Conservation (phyloP, 2,329 filamentous ascomycete species). For the Verticillium isaacii region DNA sequence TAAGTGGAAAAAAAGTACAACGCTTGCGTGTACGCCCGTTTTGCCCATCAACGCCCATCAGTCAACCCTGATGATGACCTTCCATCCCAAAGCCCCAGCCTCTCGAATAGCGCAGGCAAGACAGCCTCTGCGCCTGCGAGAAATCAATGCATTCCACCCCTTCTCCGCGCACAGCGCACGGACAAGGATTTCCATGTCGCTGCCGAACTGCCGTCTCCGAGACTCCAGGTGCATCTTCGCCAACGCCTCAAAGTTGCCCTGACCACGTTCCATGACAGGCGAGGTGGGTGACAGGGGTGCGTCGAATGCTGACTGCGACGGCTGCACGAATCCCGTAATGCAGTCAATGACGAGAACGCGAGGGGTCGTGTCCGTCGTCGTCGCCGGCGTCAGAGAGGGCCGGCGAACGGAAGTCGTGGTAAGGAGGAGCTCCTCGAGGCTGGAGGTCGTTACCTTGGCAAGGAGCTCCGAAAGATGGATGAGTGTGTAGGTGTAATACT, state of each 20-base stretch:
- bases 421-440: slow-evolving; percentile 41
- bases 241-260: slow-evolving; percentile 34
- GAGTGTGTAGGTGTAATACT: slow-evolving; percentile 55
- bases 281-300: slow-evolving; percentile 35
- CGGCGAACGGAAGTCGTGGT: slow-evolving; percentile 25
- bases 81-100: slow-evolving; percentile 65
- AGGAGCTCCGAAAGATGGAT: slow-evolving; percentile 56
- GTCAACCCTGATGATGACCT: slow-evolving; percentile 59
- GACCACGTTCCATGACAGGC: slow-evolving; percentile 35
- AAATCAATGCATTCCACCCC: slow-evolving; percentile 70
- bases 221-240: slow-evolving; percentile 53
- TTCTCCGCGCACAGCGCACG: slow-evolving; percentile 69
- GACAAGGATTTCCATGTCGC: slow-evolving; percentile 65
- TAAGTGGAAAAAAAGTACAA: background rate
- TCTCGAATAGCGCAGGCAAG: slow-evolving; percentile 71
- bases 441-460: slow-evolving; percentile 34
- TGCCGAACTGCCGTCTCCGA: slow-evolving; percentile 53
- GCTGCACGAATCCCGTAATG: slow-evolving; percentile 46
- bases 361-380: slow-evolving; percentile 21
- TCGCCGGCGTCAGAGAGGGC: slow-evolving; percentile 22
- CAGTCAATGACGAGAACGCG: slow-evolving; percentile 59
- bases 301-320: slow-evolving; percentile 35
- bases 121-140: slow-evolving; percentile 62
- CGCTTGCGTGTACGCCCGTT: background rate
- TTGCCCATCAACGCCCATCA: slow-evolving; percentile 17